These are phyloP conservation scores for Penicillium psychrofluorescens DNA, from an alignment of 495 filamentous ascomycete species.

Conservation along the genomic window DNA sequence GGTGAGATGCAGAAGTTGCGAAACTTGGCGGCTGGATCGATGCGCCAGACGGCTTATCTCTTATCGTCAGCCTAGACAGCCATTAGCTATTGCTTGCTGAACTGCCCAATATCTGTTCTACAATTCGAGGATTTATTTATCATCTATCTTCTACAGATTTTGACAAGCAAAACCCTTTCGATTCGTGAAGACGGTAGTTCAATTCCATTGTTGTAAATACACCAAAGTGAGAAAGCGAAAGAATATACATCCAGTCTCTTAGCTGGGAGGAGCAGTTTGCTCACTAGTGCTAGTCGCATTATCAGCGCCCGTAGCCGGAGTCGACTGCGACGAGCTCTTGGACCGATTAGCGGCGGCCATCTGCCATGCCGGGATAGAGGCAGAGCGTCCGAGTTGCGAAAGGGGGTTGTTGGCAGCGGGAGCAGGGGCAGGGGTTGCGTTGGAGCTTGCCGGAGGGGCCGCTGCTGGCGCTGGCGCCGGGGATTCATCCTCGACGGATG, in stretches of 20 bases:
- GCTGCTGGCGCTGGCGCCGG: too few relatives aligned
- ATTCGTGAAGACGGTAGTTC: neutral
- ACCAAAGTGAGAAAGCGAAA: slow-evolving; percentile 18
- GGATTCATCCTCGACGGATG: too few relatives aligned
- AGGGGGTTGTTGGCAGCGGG: slow-evolving; percentile 23
- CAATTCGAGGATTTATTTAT: too few relatives aligned
- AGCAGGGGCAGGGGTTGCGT: slow-evolving; percentile 13
- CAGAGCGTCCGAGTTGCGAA: slow-evolving; percentile 41
- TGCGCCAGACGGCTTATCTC: slow-evolving; percentile 1
- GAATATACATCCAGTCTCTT: slow-evolving; percentile 14
- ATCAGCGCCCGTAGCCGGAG: slow-evolving; percentile 12
- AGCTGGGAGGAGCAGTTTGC: slow-evolving; percentile 27
- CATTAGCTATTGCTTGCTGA: too few relatives aligned
- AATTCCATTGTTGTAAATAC: slow-evolving; percentile 17
- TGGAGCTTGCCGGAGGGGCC: slow-evolving; percentile 5
- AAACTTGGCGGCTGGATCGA: too few relatives aligned
- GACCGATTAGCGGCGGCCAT: slow-evolving; percentile 64
- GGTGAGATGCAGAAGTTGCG: too few relatives aligned
- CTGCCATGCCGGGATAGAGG: slow-evolving; percentile 89
- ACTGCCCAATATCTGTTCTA: too few relatives aligned
- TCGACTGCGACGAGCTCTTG: slow-evolving; percentile 31
- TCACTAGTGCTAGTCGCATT: slow-evolving; percentile 17
- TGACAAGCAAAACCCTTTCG: too few relatives aligned
- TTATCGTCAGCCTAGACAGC: neutral
- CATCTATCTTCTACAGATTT: too few relatives aligned